phyloP scores from a whole-genome alignment of 1,139 yeast genomes.

The Pichia sp. region DNA sequence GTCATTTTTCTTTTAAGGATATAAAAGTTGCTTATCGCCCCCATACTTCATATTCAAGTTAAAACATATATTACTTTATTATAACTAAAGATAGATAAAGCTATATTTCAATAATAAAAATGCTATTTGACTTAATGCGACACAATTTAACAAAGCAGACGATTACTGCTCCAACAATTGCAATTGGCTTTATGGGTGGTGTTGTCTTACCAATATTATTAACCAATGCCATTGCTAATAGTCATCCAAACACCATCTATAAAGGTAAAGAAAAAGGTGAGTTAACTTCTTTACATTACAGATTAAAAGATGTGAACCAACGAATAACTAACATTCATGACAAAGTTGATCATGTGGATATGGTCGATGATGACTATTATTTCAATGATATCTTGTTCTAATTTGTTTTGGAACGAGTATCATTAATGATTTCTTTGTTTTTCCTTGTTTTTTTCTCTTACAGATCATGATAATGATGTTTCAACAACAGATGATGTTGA shows the following conservation, averaged over 20 bases:
- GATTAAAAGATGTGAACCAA: slow-evolving; percentile 7
- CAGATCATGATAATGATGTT: background rate
- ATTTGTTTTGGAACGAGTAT: slow-evolving; percentile 1
- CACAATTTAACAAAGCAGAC: slow-evolving; percentile 9
- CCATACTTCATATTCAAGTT: background rate
- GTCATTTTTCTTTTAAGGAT: background rate
- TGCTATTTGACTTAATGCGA: slow-evolving; percentile 13
- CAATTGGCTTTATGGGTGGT: slow-evolving; percentile 18
- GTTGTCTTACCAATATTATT: slow-evolving; percentile 15
- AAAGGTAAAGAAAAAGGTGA: slow-evolving; percentile 15
- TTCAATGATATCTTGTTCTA: slow-evolving; percentile 11
- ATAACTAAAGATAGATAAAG: background rate
- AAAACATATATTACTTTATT: background rate
- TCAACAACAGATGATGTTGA: background rate
- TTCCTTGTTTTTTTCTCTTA: slow-evolving; percentile 1
- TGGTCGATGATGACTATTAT: slow-evolving; percentile 9
- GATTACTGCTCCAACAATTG: slow-evolving; percentile 13
- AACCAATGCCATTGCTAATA: slow-evolving; percentile 11
- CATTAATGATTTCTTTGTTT: background rate
- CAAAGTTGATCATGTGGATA: slow-evolving; percentile 13
- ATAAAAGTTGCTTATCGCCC: background rate
- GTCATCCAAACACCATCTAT: slow-evolving; percentile 10
- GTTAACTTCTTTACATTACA: slow-evolving; percentile 9
- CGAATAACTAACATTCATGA: slow-evolving; percentile 17
- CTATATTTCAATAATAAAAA: background rate